These are phyloP conservation scores for Anthoceros angustus DNA, from an alignment of 225 moss, liverwort and hornwort species.

Conservation along the genomic window DNA sequence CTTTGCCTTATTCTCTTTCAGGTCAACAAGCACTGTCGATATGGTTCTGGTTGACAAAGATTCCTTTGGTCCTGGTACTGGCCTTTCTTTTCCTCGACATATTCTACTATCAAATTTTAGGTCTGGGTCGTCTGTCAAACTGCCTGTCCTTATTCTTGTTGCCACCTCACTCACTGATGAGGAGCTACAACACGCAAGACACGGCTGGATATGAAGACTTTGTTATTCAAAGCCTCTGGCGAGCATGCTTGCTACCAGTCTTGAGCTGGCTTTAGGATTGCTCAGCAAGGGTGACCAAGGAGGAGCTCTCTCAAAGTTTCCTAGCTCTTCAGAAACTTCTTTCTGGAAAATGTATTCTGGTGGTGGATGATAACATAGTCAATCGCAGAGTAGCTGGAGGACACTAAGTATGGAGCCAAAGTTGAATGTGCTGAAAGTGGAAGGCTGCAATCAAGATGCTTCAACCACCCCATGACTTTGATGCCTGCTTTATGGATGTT, in stretches of 20 bases:
- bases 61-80: constrained; percentile 49
- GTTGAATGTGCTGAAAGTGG: constrained; percentile 52
- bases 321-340: constrained; percentile 42
- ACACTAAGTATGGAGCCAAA: constrained; percentile 41
- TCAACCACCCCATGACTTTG: constrained; percentile 45
- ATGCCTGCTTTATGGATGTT: constrained; percentile 63
- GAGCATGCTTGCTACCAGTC: constrained; percentile 47
- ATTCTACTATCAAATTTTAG: too few relatives aligned
- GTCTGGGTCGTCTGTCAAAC: too few relatives aligned
- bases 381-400: constrained; percentile 52
- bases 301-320: constrained; percentile 21
- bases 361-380: constrained; percentile 52
- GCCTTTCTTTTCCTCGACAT: constrained; percentile 44
- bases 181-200: constrained; percentile 37
- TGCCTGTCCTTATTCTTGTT: constrained; percentile 28
- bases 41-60: constrained; percentile 61
- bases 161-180: constrained; percentile 33
- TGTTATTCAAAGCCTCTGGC: constrained; percentile 54
- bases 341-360: constrained; percentile 36
- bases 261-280: constrained; percentile 43
- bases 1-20: too few relatives aligned
- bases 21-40: constrained; percentile 26
- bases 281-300: constrained; percentile 28
- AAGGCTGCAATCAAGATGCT: constrained; percentile 38
- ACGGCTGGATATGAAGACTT: too few relatives aligned